Evolutionary conservation across 805 yeast genomes (phyloP).

Genomic region (Priceomyces carsonii): DNA sequence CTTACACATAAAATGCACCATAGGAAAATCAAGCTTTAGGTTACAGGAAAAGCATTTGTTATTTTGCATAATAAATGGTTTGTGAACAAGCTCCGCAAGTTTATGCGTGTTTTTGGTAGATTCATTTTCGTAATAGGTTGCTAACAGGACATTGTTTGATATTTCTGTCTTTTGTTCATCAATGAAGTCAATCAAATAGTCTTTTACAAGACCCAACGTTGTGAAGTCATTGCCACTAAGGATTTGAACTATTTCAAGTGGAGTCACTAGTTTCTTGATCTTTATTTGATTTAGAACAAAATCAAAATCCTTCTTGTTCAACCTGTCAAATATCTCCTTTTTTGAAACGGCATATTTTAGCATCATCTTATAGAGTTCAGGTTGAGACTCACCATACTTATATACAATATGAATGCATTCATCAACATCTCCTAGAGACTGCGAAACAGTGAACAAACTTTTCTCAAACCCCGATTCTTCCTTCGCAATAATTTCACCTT

Average conservation of each 20-base stretch:
- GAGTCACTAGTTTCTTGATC: constrained; percentile 56
- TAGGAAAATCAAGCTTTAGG: constrained; percentile 69
- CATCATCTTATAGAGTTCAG: constrained; percentile 66
- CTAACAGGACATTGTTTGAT: constrained; percentile 63
- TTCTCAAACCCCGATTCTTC: constrained; percentile 50
- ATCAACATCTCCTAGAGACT: constrained; percentile 56
- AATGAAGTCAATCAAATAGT: constrained; percentile 63
- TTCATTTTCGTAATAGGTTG: constrained; percentile 68
- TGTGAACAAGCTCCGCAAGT: constrained; percentile 48
- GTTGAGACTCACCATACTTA: constrained; percentile 61
- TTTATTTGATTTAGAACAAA: constrained; percentile 55
- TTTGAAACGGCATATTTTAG: constrained; percentile 62
- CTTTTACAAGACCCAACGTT: constrained; percentile 71
- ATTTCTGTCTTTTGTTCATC: constrained; percentile 63
- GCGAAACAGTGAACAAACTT: constrained; percentile 65
- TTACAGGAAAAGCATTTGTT: constrained; percentile 68
- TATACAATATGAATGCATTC: constrained; percentile 59
- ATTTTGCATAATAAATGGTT: constrained; percentile 58
- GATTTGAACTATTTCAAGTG: constrained; percentile 74
- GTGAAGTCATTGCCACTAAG: constrained; percentile 63
- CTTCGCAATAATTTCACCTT: constrained; percentile 46
- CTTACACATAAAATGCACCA: constrained; percentile 79
- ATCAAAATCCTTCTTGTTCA: constrained; percentile 52
- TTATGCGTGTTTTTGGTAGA: constrained; percentile 53
- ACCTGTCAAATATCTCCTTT: constrained; percentile 47